These are phyloP conservation scores for Malus domestica DNA, from an alignment of 306 rosid species.

Conservation along the genomic window DNA sequence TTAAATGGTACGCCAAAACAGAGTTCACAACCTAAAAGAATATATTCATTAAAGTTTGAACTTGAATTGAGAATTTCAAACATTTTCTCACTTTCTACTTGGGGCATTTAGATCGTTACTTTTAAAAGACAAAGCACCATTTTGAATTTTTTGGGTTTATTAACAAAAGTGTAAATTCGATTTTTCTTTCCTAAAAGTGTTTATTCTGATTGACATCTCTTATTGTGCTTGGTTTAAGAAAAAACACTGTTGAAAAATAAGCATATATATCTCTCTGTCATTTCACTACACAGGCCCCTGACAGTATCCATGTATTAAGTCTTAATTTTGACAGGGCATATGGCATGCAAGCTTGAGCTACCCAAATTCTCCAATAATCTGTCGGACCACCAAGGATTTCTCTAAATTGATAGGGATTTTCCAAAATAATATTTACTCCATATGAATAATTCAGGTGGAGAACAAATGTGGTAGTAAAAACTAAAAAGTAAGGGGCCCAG, in stretches of 20 bases:
- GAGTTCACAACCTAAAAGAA: fast-evolving
- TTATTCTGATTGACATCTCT: not conserved
- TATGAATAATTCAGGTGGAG: not conserved
- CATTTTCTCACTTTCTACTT: too few relatives aligned
- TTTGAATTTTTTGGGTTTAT: not conserved
- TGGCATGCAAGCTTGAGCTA: not conserved
- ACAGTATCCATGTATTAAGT: not conserved
- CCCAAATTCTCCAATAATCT: not conserved
- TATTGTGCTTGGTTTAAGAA: not conserved
- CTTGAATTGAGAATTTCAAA: too few relatives aligned
- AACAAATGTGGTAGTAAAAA: not conserved
- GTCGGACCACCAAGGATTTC: too few relatives aligned
- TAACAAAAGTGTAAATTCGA: not conserved
- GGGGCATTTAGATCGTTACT: not conserved
- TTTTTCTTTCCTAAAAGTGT: not conserved
- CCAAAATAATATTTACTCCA: not conserved
- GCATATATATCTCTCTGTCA: not conserved
- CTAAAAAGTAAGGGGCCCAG: not conserved
- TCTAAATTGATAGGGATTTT: too few relatives aligned
- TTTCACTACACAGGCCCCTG: not conserved
- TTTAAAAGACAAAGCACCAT: not conserved
- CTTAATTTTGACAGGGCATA: not conserved
- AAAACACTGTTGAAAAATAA: not conserved
- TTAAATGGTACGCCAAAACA: too few relatives aligned
- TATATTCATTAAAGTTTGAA: too few relatives aligned